Evolutionary conservation across 2,329 filamentous ascomycete genomes (phyloP), one percentile per base, ranked within the genome.

Genomic region (Monilinia fructicola): DNA sequence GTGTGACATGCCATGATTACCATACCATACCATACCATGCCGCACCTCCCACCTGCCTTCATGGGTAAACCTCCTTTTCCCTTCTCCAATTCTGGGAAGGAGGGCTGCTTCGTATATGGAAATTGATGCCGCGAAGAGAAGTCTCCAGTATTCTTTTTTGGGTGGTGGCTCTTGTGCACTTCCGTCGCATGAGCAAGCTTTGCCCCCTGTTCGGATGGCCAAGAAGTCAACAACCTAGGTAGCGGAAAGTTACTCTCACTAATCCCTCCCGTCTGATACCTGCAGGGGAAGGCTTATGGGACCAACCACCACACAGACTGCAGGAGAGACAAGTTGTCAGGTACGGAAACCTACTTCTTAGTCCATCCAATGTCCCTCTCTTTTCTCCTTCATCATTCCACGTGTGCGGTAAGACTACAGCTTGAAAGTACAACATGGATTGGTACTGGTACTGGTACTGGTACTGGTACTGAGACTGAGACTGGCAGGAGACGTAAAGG

Each of bases 211-310:
- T 50, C 44, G 42, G 56, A 38, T 58, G 23, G 50, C 56, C 5
- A 35, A 35, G 18, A 59, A 35, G 11, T 38, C 54, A 35, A 59
- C 35, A 35, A 6, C 42, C 44, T 48, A n/a, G n/a, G n/a, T n/a
- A 44, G 42, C 26, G 56, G 42, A 46, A 46, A 59, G 56, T 26
- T 26, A 59, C 42, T 48, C 42, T 59, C 42, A 48, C 55, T 58
- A 58, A 58, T 46, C 38, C n/a, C 21, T n/a, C 14, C 28, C 26
- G 18, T 59, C 55, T 14, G 14, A 23, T 48, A 59, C 21, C 56
- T 35, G 18, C 56, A 59, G 56, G 42, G 26, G 26, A n/a, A 44
- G 12, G 26, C 18, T 46, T 35, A 59, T 46, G 42, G 18, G 9
- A 54, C 18, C 42, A 35, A n/a, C n/a, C n/a, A n/a, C n/a, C 31